These are phyloP conservation scores for Cutaneotrichosporon dermatis DNA, from an alignment of 1,284 basidiomycete species.

Conservation along the genomic window DNA sequence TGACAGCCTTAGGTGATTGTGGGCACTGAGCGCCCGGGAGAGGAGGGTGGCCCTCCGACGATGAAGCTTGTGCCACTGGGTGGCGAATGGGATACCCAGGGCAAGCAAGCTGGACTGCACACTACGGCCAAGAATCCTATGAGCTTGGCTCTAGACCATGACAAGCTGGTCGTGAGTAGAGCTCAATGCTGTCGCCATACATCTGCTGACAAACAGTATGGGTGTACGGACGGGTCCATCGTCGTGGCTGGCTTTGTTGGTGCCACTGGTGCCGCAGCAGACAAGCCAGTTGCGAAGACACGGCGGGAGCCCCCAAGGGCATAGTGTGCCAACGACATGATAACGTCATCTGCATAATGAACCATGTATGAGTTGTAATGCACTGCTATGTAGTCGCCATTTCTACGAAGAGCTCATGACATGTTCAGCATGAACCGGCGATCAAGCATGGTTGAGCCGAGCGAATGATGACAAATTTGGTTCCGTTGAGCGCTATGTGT, in stretches of 20 bases:
- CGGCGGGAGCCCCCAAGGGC: too few relatives aligned
- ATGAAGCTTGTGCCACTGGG: conserved; percentile 26
- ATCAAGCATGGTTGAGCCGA: too few relatives aligned
- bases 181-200: too few relatives aligned
- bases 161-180: conserved; percentile 36
- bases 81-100: conserved; percentile 29
- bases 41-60: conserved; percentile 3
- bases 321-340: too few relatives aligned
- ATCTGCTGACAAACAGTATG: conserved; percentile 28
- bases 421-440: too few relatives aligned
- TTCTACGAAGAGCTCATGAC: too few relatives aligned
- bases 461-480: background rate
- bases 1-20: conserved; percentile 11
- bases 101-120: conserved; percentile 22
- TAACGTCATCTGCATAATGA: too few relatives aligned
- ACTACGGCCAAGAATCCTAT: conserved; percentile 37
- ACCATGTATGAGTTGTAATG: background rate
- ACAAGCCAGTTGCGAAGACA: too few relatives aligned
- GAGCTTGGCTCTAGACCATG: conserved; percentile 37
- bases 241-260: conserved; percentile 30
- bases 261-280: background rate
- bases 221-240: conserved; percentile 38
- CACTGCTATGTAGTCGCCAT: too few relatives aligned
- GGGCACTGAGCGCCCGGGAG: conserved; percentile 7
- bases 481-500: background rate